Base-by-base conservation (phyloP, 441 rosid genomes). In the Rhodomyrtus psidioides region DNA sequence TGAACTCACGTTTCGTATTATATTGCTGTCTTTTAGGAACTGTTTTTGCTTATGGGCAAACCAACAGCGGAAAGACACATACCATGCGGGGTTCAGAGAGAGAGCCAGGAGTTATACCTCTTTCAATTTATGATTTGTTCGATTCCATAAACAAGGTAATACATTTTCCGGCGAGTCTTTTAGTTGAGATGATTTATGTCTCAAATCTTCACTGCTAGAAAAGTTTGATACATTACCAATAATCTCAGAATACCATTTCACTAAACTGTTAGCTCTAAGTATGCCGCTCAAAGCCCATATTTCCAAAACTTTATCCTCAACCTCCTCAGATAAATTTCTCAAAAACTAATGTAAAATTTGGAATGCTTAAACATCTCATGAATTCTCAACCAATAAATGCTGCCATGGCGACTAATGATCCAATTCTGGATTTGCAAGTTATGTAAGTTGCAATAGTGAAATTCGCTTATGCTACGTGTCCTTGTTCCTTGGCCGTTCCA, bases 21-120 rank as follows among this genome's bases (percentile, higher is more conserved):
- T 24, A 24, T 51, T 81, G 56, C 34, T 54, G 0, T 81, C n/a
- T 62, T 86, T 79, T 82, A 97, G 99, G 99, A 24, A 97, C 99
- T 15, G 98, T 95, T 57, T 97, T 97, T 92, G 99, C 99, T 53
- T 97, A 97, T 82, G 99, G 99, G 55, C 99, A 97, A 87, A 97
- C 99, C 10, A 96, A 95, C 76, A 97, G 99, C 74, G 99, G 99
- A 27, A 97, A 97, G 94, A 97, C 99, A 1, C 96, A 95, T 86
- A 97, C 99, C 7, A 97, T 97, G 99, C 93, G 98, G 62, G 99
- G 99, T 70, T 92, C 98, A 2, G 86, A 79, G n/a, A 46, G 60
- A 44, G 99, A 97, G 89, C 97, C 92, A 6, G 99, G 99, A 46
- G 97, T 97, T 84, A 96, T 97, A 81, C 99, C 97, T 85, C 94